phyloP scores from a whole-genome alignment of 129 eudicot genomes.

The Chrysanthemum makinoi region DNA sequence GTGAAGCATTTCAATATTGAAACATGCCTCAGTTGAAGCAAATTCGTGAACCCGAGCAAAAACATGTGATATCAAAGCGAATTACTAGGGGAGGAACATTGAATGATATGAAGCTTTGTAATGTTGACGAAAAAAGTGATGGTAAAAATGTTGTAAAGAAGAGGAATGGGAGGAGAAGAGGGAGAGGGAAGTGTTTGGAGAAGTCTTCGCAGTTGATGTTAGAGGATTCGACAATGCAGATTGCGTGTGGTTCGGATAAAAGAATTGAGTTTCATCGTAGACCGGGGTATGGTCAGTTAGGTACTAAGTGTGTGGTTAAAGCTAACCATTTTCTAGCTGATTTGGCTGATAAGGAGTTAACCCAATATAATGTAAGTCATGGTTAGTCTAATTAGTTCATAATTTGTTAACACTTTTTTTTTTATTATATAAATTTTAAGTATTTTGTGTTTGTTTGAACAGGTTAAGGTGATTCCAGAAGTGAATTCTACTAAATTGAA shows the following conservation, averaged over 20 bases:
- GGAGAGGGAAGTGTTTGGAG: conserved; percentile 36
- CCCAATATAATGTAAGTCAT: conserved; percentile 55
- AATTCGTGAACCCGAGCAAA: conserved; percentile 46
- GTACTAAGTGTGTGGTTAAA: conserved; percentile 62
- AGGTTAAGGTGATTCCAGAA: conserved; percentile 67
- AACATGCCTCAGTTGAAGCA: conserved; percentile 54
- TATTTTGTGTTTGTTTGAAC: conserved; percentile 7
- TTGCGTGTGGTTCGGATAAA: conserved; percentile 19
- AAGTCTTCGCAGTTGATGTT: conserved; percentile 18
- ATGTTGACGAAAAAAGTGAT: background rate
- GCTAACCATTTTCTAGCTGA: conserved; percentile 61
- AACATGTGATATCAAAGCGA: conserved; percentile 50
- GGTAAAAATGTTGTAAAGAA: conserved; percentile 10
- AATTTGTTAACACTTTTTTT: background rate
- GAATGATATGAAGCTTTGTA: conserved; percentile 2
- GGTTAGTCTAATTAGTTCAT: background rate
- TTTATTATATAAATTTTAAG: background rate
- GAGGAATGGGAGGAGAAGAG: conserved; percentile 45
- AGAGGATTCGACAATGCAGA: conserved; percentile 24
- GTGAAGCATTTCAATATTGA: conserved; percentile 21
- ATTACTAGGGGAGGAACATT: conserved; percentile 20
- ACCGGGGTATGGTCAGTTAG: conserved; percentile 63
- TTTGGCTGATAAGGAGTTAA: conserved; percentile 47
- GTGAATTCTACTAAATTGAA: conserved; percentile 53
- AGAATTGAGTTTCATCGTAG: conserved; percentile 43